Evolutionary conservation across 306 rosid species (phyloP), one percentile per base, ranked within the genome.

Genomic region (Vigna radiata): DNA sequence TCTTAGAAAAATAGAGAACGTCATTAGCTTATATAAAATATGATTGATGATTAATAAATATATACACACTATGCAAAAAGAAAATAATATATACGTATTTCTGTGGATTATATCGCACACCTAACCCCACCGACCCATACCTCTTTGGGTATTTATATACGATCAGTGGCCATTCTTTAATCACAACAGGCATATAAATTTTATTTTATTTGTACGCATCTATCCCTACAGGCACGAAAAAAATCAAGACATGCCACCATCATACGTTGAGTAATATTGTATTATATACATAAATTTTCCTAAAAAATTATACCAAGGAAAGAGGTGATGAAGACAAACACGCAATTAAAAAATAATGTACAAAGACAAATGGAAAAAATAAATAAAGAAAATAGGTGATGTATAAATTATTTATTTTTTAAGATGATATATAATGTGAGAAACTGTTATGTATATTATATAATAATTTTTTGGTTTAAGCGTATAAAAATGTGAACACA

Each of bases 101-200:
- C 0, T 18, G 52, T 41, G 70, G 31, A 29, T 7, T 37, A n/a
- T 31, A 33, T 63, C 15, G 15, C 10, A 62, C 14, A 21, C 68
- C 46, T 41, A 65, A 65, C 3, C 50, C 17, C 52, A 41, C 70
- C 52, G 52, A 65, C 70, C 52, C 50, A 19, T 41, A 19, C 33
- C 52, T 18, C 70, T 39, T 65, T 39, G 33, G 70, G 50, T 18
- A 39, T 33, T 33, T 33, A 33, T 18, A 2, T 11, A 9, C 16
- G 70, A 39, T 41, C 17, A 39, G 52, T 39, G 33, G 33, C 5
- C 43, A 18, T 63, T n/a, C 15, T 36, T 9, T 64, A 43, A 31
- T 41, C 19, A 19, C 29, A 17, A 5, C 70, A 65, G 10, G 33
- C 15, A 18, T 17, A 19, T 43, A 43, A 50, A 31, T 15, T 69